Evolutionary conservation across 768 basidiomycete genomes (phyloP), one percentile per base, ranked within the genome.

Genomic region (Pulveroboletus sp.): DNA sequence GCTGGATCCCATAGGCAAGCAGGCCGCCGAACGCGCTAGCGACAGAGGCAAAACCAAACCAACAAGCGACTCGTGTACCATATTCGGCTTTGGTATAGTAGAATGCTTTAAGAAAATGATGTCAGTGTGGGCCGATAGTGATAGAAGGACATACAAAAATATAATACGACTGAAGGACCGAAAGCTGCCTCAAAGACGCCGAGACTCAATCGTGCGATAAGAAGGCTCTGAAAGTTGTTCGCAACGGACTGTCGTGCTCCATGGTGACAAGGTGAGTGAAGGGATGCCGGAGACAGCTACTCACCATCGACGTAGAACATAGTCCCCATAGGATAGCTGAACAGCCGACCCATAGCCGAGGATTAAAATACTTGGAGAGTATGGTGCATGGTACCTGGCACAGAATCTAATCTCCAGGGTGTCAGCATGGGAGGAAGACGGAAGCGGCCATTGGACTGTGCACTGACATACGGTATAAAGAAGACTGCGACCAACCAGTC

Each of bases 401-500:
- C 11, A 88, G 48, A 49, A 89, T 85, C 86, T 89, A 58, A 42
- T 12, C 47, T 41, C 8, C 3, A 12, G 17, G 11, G 21, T 6
- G 37, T 58, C 8, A 63, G 46, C 14, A 8, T 3, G 10, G 30
- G 31, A 27, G 21, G 6, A 21, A 24, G 11, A 33, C 21, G 21
- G 31, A 44, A 21, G n/a, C 21, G 46, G 15, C 6, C 6, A 36
- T 32, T 10, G 17, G 26, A 2, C 1, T 15, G n/a, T 15, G 3
- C 5, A 68, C 78, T 50, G 49, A 85, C 86, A 63, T 89, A 90
- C 54, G 89, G 81, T 67, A 90, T 81, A 68, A 84, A 90, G 69
- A 90, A 91, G 8, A 76, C 74, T 1, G 86, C 83, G 50, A 83
- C 85, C 39, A 87, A 67, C 87, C 86, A 89, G 61, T 86, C 86